Evolutionary conservation across 345 rosid species (phyloP).

Genomic region (Camelina hispida): DNA sequence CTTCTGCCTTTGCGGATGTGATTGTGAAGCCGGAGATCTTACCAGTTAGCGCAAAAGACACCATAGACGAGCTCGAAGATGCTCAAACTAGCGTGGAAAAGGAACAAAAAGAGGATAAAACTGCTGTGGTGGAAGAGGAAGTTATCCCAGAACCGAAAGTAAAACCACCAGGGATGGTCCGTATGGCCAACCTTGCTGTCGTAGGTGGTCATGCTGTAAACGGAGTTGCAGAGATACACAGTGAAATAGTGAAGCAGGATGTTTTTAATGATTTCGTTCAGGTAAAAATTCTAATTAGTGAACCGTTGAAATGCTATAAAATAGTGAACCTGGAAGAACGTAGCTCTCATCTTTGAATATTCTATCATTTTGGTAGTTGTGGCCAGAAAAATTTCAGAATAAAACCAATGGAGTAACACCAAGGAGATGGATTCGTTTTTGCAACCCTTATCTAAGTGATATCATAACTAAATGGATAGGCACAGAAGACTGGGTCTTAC

Average conservation of each 20-base stretch:
- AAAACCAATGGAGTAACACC: slow-evolving; percentile 89
- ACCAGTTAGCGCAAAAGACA: slow-evolving; percentile 39
- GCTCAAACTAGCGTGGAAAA: slow-evolving; percentile 32
- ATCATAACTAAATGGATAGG: slow-evolving; percentile 71
- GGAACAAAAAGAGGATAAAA: slow-evolving; percentile 45
- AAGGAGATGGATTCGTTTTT: slow-evolving; percentile 78
- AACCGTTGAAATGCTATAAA: slow-evolving; percentile 8
- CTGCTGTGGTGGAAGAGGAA: slow-evolving; percentile 38
- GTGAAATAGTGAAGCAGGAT: slow-evolving; percentile 73
- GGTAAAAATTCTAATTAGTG: slow-evolving; percentile 46
- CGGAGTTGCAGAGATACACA: slow-evolving; percentile 83
- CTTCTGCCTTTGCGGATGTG: slow-evolving; percentile 64
- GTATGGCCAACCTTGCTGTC: slow-evolving; percentile 74
- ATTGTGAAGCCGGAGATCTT: slow-evolving; percentile 56
- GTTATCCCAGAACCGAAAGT: slow-evolving; percentile 49
- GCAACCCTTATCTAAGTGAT: slow-evolving; percentile 71
- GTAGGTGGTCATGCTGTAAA: slow-evolving; percentile 75
- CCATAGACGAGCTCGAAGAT: slow-evolving; percentile 40
- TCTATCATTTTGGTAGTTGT: slow-evolving; percentile 55
- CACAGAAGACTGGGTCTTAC: slow-evolving; percentile 74
- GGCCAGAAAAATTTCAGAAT: slow-evolving; percentile 79
- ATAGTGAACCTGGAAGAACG: slow-evolving; percentile 16
- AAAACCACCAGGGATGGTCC: slow-evolving; percentile 59
- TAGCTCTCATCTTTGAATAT: slow-evolving; percentile 20
- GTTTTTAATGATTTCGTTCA: slow-evolving; percentile 68